These are phyloP conservation scores for Fusarium sp. DNA, from an alignment of 2,329 filamentous ascomycete species.

Conservation along the genomic window DNA sequence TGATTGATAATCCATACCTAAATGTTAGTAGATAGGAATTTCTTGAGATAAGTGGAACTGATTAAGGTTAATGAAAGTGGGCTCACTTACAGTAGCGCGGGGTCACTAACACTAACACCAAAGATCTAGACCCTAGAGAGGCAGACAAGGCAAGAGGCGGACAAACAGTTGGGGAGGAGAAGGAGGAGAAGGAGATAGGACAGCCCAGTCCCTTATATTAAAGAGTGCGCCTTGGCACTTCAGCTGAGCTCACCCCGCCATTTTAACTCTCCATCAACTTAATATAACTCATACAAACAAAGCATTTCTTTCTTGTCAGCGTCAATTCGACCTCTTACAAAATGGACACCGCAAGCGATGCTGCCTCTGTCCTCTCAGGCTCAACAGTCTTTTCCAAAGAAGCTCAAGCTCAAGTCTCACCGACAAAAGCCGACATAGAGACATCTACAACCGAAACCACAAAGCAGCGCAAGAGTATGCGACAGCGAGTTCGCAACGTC, in stretches of 20 bases:
- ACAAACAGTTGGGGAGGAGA: neutral
- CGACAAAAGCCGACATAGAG: constrained; percentile 18
- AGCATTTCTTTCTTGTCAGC: neutral
- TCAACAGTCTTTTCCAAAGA: constrained; percentile 50
- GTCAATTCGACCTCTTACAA: neutral
- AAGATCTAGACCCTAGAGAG: constrained; percentile 29
- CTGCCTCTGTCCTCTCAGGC: constrained; percentile 50
- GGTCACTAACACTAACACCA: constrained; percentile 23
- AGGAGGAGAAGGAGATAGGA: constrained; percentile 4
- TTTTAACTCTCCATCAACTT: neutral
- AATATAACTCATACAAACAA: constrained; percentile 2
- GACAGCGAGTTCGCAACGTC: constrained; percentile 52
- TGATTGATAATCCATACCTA: neutral
- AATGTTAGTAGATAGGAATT: neutral
- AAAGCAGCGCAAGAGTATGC: constrained; percentile 46
- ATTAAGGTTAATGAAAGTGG: constrained; percentile 31
- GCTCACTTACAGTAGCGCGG: constrained; percentile 25
- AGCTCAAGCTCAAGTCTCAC: constrained; percentile 14
- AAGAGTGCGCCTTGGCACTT: neutral
- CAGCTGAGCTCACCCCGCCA: constrained; percentile 3
- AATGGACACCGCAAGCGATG: constrained; percentile 47
- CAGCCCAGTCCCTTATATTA: neutral
- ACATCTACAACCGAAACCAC: neutral
- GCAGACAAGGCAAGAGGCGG: constrained; percentile 1
- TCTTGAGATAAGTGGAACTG: constrained; percentile 18